Conservation (phyloP, 108 stramenopile genomes). For the Asterionellopsis glacialis region DNA sequence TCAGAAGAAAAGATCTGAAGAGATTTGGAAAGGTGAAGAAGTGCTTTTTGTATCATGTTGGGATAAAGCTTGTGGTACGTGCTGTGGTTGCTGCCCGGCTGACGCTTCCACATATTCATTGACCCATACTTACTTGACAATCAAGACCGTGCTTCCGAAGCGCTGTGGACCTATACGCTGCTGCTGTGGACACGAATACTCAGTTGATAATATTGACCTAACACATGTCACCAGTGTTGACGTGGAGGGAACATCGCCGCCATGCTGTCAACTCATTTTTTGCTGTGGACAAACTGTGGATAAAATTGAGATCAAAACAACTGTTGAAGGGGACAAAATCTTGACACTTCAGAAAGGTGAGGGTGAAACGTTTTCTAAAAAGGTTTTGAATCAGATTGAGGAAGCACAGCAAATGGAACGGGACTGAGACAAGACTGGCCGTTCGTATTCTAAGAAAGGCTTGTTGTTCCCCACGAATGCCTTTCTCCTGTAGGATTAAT, state of each 20-base stretch:
- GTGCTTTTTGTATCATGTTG: slow-evolving; percentile 13
- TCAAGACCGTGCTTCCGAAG: slow-evolving; percentile 33
- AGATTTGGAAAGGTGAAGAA: slow-evolving; percentile 44
- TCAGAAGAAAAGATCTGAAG: slow-evolving; percentile 22
- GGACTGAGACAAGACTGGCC: slow-evolving; percentile 3
- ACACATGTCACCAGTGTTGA: slow-evolving; percentile 43
- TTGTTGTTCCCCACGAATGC: no score
- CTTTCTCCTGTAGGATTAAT: no score
- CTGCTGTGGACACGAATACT: slow-evolving; percentile 27
- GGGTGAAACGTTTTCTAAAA: slow-evolving; percentile 28
- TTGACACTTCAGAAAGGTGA: slow-evolving; percentile 28
- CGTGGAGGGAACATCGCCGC: slow-evolving; percentile 36
- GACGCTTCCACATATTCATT: slow-evolving; percentile 43
- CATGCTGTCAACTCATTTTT: slow-evolving; percentile 29
- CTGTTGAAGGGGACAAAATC: slow-evolving; percentile 20
- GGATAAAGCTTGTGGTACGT: slow-evolving; percentile 11
- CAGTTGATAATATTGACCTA: slow-evolving; percentile 44
- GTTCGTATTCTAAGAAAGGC: no score
- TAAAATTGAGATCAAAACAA: slow-evolving; percentile 22
- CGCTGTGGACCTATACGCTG: slow-evolving; percentile 38
- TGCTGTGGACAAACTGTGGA: slow-evolving; percentile 28
- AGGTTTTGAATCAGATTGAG: slow-evolving; percentile 50
- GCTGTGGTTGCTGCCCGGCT: slow-evolving; percentile 31
- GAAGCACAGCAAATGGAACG: slow-evolving; percentile 51
- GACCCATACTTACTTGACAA: slow-evolving; percentile 29